Percentiles rank a stretch among this genome's conserved stretches.
phyloP scores from a whole-genome alignment of 768 basidiomycete species.

The Lentinula guzmanii region DNA sequence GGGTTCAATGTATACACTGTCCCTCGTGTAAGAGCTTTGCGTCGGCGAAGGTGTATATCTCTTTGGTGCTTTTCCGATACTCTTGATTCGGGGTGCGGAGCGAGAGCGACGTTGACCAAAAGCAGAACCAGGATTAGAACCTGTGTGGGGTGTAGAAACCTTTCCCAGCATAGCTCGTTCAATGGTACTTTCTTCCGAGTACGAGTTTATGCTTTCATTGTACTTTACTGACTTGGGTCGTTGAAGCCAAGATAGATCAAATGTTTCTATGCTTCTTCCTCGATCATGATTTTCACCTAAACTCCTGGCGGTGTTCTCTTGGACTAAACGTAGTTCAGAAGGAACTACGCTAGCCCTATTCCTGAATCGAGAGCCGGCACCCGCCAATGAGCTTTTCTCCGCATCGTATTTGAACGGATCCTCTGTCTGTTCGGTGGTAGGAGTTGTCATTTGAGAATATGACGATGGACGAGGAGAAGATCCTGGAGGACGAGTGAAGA shows the following conservation, averaged over 20 bases:
- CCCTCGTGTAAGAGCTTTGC: conserved; percentile 16
- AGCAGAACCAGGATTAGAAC: background rate
- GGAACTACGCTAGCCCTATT: background rate
- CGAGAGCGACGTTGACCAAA: background rate
- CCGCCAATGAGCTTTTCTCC: background rate
- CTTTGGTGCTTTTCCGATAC: conserved; percentile 31
- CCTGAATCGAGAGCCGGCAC: background rate
- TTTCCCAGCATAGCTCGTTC: background rate
- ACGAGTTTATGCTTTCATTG: conserved; percentile 10
- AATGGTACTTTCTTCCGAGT: conserved; percentile 8
- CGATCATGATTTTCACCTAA: background rate
- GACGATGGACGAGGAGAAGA: background rate
- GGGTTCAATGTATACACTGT: conserved; percentile 27
- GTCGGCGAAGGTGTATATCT: conserved; percentile 27
- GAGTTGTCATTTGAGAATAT: background rate
- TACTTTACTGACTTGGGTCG: conserved; percentile 5
- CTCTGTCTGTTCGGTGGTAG: background rate
- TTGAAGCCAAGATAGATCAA: conserved; percentile 15
- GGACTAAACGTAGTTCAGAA: background rate
- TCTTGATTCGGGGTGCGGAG: conserved; percentile 28
- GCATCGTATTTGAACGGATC: background rate
- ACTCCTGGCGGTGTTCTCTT: background rate
- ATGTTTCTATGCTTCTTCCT: conserved; percentile 9
- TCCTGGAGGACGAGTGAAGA: background rate
- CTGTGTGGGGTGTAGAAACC: background rate